Evolutionary conservation across 768 basidiomycete genomes (phyloP).

Genomic region (Kwoniella europaea): DNA sequence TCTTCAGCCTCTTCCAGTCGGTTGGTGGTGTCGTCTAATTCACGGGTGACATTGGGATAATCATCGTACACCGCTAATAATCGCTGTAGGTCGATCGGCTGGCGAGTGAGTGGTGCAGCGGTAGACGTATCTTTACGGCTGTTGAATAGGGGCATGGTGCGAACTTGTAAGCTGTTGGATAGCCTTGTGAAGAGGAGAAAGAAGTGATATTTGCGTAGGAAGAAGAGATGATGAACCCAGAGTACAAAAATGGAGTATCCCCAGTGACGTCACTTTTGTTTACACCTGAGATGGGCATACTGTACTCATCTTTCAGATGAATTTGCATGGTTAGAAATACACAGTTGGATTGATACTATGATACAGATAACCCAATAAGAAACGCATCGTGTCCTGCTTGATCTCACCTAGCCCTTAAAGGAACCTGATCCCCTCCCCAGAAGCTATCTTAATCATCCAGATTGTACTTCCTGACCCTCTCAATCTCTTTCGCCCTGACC

Average conservation of each 20-base stretch:
- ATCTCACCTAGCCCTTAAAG: too few relatives aligned
- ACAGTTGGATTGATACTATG: background rate
- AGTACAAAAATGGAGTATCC: background rate
- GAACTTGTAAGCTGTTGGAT: background rate
- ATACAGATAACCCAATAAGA: background rate
- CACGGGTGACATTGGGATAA: slow-evolving; percentile 24
- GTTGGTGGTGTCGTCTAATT: slow-evolving; percentile 6
- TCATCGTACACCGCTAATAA: slow-evolving; percentile 37
- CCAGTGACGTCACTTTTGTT: slow-evolving; percentile 1
- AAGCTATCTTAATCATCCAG: background rate
- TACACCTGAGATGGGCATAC: background rate
- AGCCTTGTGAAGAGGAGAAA: background rate
- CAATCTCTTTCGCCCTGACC: slow-evolving; percentile 13
- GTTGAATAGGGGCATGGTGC: slow-evolving; percentile 2
- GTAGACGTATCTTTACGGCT: background rate
- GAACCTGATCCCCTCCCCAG: too few relatives aligned
- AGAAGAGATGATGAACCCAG: background rate
- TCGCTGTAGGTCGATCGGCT: slow-evolving; percentile 21
- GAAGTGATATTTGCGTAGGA: too few relatives aligned
- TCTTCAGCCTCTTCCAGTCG: slow-evolving; percentile 25
- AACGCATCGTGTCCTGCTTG: background rate
- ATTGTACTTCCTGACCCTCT: slow-evolving; percentile 6
- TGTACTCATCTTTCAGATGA: background rate
- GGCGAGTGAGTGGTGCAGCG: slow-evolving; percentile 10
- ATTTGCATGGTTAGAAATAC: background rate